Conservation (phyloP, 305 asterid genomes). For the Solanum hybrid region DNA sequence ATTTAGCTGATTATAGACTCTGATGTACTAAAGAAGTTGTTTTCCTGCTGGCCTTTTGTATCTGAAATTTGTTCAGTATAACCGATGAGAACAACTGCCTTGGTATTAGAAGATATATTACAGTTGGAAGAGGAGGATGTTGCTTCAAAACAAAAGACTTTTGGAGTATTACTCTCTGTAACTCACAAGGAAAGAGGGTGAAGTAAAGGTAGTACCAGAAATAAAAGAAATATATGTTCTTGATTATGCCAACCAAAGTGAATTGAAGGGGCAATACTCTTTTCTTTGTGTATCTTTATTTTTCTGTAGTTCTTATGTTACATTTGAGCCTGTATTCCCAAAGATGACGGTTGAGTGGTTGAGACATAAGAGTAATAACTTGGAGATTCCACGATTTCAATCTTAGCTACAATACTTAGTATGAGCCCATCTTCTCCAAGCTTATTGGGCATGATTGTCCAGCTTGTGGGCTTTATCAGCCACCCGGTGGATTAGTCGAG, state of each 20-base stretch:
- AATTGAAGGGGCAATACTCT: background rate
- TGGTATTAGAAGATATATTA: background rate
- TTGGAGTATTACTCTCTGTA: background rate
- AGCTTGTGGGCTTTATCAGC: background rate
- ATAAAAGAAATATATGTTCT: background rate
- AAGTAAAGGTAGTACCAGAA: background rate
- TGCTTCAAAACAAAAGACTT: background rate
- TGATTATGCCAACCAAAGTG: background rate
- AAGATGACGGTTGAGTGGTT: background rate
- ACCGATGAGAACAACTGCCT: background rate
- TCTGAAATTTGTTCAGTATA: background rate
- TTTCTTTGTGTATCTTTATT: background rate
- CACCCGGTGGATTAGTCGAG: background rate
- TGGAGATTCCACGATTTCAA: background rate
- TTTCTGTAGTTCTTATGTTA: background rate
- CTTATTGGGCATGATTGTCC: background rate
- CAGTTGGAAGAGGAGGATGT: background rate
- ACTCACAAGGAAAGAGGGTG: background rate
- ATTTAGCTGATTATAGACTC: background rate
- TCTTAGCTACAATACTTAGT: background rate
- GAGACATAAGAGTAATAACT: background rate
- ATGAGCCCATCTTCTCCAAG: background rate
- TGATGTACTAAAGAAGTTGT: background rate
- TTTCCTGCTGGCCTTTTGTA: background rate
- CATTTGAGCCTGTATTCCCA: background rate